These are phyloP conservation scores for Mycena galericulata DNA, from an alignment of 768 basidiomycete species.

Conservation along the genomic window DNA sequence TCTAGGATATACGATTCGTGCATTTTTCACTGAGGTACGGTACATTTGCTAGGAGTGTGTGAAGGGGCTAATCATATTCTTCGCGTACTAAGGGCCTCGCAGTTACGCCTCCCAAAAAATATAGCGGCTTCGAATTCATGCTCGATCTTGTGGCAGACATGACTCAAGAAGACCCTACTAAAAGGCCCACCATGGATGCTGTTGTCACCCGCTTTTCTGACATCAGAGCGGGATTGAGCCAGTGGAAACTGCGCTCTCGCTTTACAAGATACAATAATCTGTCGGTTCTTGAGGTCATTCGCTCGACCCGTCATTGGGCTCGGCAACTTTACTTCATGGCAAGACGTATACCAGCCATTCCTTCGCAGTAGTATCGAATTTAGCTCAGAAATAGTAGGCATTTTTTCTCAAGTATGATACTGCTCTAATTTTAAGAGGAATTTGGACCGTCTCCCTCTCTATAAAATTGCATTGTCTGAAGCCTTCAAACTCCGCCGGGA, in stretches of 20 bases:
- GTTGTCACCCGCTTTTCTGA: neutral
- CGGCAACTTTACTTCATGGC: neutral
- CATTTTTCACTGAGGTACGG: neutral
- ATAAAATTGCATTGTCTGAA: too few species aligned
- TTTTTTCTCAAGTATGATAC: too few species aligned
- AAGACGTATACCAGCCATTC: slow-evolving; percentile 6
- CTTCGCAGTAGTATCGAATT: neutral
- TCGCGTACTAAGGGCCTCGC: neutral
- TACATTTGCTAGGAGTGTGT: neutral
- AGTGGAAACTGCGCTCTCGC: slow-evolving; percentile 11
- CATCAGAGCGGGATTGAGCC: neutral
- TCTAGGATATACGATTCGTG: slow-evolving; percentile 4
- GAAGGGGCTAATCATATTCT: neutral
- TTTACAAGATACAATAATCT: neutral
- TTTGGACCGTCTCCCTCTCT: too few species aligned
- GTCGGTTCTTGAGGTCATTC: neutral
- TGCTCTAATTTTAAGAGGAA: too few species aligned
- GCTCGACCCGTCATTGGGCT: neutral
- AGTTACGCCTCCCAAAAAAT: neutral
- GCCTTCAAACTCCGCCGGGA: too few species aligned
- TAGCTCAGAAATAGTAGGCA: neutral
- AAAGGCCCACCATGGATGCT: slow-evolving; percentile 9
- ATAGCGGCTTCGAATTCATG: slow-evolving; percentile 8
- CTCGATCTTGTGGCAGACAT: slow-evolving; percentile 5
- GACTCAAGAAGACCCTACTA: slow-evolving; percentile 3